A percentile compares a stretch with the other conserved stretches of the same genome.
phyloP scores from a whole-genome alignment of 2,329 filamentous ascomycete species.

The Dothidotthia symphoricarpi region DNA sequence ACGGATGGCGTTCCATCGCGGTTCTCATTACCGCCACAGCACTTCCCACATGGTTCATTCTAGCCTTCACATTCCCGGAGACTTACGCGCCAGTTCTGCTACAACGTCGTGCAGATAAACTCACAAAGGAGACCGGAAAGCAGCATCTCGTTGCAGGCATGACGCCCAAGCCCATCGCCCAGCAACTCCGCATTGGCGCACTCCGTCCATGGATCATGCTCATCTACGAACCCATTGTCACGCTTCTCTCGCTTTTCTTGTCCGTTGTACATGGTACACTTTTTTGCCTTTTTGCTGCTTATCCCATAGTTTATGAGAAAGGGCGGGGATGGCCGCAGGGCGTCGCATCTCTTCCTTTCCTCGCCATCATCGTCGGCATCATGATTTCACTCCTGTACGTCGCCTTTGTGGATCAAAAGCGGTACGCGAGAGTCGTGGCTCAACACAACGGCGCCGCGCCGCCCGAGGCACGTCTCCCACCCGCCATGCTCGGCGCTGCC shows the following conservation, averaged over 20 bases:
- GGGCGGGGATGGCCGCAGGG: constrained; percentile 56
- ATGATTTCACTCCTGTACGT: constrained; percentile 17
- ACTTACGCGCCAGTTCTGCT: constrained; percentile 81
- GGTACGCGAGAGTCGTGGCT: constrained; percentile 14
- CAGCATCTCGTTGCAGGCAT: constrained; percentile 49
- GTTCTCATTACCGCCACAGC: constrained; percentile 69
- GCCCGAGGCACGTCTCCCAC: constrained; percentile 51
- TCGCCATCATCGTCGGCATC: constrained; percentile 61
- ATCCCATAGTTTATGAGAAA: constrained; percentile 55
- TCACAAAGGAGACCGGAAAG: constrained; percentile 67
- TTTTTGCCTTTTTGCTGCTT: constrained; percentile 49
- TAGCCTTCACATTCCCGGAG: constrained; percentile 79
- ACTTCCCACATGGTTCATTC: constrained; percentile 63
- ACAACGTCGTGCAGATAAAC: constrained; percentile 63
- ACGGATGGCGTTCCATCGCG: constrained; percentile 71
- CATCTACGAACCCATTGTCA: constrained; percentile 55
- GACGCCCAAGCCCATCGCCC: constrained; percentile 41
- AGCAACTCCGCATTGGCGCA: constrained; percentile 59
- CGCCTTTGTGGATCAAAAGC: constrained; percentile 16
- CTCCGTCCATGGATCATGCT: constrained; percentile 54
- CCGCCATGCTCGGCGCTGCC: constrained; percentile 55
- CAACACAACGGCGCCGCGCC: constrained; percentile 48
- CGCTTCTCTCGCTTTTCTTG: constrained; percentile 12
- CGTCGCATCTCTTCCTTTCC: constrained; percentile 60
- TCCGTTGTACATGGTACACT: constrained; percentile 18